Evolutionary conservation across 2,329 filamentous ascomycete genomes (phyloP), one percentile per base, ranked within the genome.

Genomic region (Neonectria magnoliae): DNA sequence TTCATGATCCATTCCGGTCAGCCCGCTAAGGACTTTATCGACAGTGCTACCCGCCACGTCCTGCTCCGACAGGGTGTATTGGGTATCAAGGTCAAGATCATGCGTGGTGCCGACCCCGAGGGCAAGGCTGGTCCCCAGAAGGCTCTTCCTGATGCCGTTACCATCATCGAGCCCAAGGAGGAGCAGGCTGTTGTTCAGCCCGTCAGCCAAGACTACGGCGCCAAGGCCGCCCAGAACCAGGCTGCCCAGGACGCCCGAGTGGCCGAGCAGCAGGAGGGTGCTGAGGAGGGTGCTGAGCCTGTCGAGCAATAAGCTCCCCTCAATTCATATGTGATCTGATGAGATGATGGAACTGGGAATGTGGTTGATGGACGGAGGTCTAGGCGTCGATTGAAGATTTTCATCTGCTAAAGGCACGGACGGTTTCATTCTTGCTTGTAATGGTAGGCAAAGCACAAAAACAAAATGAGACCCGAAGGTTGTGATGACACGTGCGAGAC

Each of bases 1-100:
- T 99, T 99, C 93, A 99, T 99, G 96, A 99, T 99, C 87, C 96
- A 99, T 93, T 99, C 96, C 80, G 96, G 96, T 87, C 96, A 99
- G 85, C 96, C 96, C 81, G 96, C 95, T 81, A 95, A 97, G 87
- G 96, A 99, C 87, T 99, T 99, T 88, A 99, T 99, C 84, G 96
- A 99, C 89, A 89, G 87, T 80, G 97, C 97, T 77, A 98, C 96
- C 80, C 96, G 96, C 79, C 96, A 99, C 93, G 96, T 99, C 79
- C 94, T 99, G 76, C 94, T 99, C 84, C 93, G 97, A 87, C 96
- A 99, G 89, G 96, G 96, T 93, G 96, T 99, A 75, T 89, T 99
- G 75, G 96, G 96, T 87, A 99, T 99, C 88, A 99, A 99, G 91
- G 96, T 99, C 85, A 99, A 99, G 94, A 99, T 99, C 88, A 99